These are phyloP conservation scores for Balakata baccata DNA, from an alignment of 345 rosid species.

Conservation along the genomic window DNA sequence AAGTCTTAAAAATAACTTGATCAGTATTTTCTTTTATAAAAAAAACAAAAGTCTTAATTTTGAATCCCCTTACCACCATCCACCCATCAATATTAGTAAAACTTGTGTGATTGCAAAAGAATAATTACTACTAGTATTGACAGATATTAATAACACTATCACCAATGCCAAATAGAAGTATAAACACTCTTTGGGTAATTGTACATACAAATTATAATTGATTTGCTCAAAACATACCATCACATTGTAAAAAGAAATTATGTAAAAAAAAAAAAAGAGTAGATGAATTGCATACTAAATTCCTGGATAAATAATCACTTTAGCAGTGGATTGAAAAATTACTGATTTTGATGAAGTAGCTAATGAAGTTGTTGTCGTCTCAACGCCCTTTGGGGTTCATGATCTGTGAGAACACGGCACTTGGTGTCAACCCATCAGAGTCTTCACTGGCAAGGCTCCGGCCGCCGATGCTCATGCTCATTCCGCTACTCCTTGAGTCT, in stretches of 20 bases:
- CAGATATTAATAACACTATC: neutral
- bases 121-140: no score
- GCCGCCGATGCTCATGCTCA: slow-evolving; percentile 94
- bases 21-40: no score
- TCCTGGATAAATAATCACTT: slow-evolving; percentile 6
- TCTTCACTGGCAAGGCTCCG: slow-evolving; percentile 93
- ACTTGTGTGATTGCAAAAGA: no score
- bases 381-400: slow-evolving; percentile 99
- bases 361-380: slow-evolving; percentile 14
- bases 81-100: no score
- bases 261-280: neutral
- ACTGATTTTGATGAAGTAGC: slow-evolving; percentile 13
- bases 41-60: no score
- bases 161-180: neutral
- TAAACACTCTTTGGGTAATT: slow-evolving; percentile 12
- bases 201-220: slow-evolving; percentile 23
- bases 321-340: neutral
- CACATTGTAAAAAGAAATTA: neutral
- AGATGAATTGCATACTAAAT: slow-evolving; percentile 17
- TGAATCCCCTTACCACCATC: no score
- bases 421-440: slow-evolving; percentile 91
- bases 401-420: slow-evolving; percentile 97
- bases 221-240: slow-evolving; percentile 8
- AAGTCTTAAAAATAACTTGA: no score
- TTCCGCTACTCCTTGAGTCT: slow-evolving; percentile 86